Conservation (phyloP, 768 basidiomycete species). For the Scleroderma citrinum region DNA sequence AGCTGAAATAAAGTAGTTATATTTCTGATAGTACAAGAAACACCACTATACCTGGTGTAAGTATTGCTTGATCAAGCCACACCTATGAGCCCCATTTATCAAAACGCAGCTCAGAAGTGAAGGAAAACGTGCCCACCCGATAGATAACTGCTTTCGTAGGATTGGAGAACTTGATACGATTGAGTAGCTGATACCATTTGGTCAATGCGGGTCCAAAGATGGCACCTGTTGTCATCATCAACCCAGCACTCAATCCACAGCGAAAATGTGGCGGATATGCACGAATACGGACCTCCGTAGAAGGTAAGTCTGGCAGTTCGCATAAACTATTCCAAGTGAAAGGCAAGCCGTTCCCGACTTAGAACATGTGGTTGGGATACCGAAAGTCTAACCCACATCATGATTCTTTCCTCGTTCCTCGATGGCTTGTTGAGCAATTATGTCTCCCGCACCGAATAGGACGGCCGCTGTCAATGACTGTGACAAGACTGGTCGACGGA, state of each 20-base stretch:
- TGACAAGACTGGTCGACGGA: slow-evolving; percentile 55
- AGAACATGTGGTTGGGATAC: too few species aligned
- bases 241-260: neutral
- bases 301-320: slow-evolving; percentile 61
- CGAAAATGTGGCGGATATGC: neutral
- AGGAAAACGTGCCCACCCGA: slow-evolving; percentile 39
- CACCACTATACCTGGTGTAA: slow-evolving; percentile 54
- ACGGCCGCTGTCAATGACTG: slow-evolving; percentile 62
- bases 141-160: slow-evolving; percentile 55
- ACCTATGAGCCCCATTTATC: slow-evolving; percentile 39
- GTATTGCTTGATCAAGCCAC: slow-evolving; percentile 72
- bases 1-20: slow-evolving; percentile 18
- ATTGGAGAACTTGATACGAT: slow-evolving; percentile 60
- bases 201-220: slow-evolving; percentile 81
- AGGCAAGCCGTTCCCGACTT: too few species aligned
- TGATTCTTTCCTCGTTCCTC: slow-evolving; percentile 68
- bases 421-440: slow-evolving; percentile 82
- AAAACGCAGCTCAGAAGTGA: neutral
- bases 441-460: slow-evolving; percentile 69
- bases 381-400: slow-evolving; percentile 48
- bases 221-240: slow-evolving; percentile 35
- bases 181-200: slow-evolving; percentile 73
- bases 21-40: too few species aligned
- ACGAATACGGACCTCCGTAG: slow-evolving; percentile 54
- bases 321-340: slow-evolving; percentile 35